These are phyloP conservation scores for Thraustotheca clavata DNA, from an alignment of 352 stramenopile species.

Conservation along the genomic window DNA sequence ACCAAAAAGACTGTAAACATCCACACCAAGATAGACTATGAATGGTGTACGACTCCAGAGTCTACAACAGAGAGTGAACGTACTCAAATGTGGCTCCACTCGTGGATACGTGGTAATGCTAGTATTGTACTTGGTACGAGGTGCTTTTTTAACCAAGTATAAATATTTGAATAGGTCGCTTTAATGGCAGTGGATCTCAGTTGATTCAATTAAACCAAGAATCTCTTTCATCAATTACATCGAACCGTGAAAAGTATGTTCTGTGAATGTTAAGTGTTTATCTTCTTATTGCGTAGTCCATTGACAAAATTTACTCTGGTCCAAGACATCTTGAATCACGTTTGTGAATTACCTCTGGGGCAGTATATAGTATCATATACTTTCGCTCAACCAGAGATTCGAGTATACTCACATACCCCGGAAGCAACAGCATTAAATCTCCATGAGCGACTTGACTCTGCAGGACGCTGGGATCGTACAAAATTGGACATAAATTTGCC, in stretches of 20 bases:
- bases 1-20: constrained; percentile 34
- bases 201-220: neutral
- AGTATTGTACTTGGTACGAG: constrained; percentile 31
- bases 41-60: constrained; percentile 39
- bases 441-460: neutral
- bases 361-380: constrained; percentile 4
- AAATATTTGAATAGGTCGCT: neutral
- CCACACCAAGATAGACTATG: constrained; percentile 66
- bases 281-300: neutral
- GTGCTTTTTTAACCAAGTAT: neutral
- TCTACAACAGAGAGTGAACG: constrained; percentile 51
- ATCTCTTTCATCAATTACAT: constrained; percentile 1
- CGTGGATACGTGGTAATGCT: constrained; percentile 63
- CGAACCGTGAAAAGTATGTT: constrained; percentile 17
- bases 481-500: constrained; percentile 4
- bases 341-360: neutral
- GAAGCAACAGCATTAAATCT: neutral
- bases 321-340: neutral
- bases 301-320: constrained; percentile 13
- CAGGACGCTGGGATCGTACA: neutral
- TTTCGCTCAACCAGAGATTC: neutral
- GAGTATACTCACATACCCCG: too few relatives aligned
- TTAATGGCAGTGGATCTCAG: neutral
- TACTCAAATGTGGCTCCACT: constrained; percentile 60
- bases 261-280: neutral